Percentiles rank a stretch among this genome's conserved stretches.
Evolutionary conservation across 1,139 yeast species (phyloP).

Genomic region (Saccharomyces hybrid): DNA sequence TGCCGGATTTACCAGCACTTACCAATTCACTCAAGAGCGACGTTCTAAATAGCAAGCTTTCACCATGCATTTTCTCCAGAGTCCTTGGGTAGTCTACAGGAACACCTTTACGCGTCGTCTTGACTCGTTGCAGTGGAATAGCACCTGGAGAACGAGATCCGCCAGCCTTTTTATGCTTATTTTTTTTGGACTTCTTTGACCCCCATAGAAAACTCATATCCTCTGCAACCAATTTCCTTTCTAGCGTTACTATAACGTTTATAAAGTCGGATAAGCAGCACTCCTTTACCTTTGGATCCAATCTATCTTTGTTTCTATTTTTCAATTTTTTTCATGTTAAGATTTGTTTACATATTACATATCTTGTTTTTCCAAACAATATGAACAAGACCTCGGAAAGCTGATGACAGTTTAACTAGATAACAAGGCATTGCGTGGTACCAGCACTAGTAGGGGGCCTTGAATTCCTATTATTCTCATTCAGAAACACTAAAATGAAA

Average conservation of each 20-base stretch:
- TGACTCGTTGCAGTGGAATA: neutral
- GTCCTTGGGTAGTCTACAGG: constrained; percentile 17
- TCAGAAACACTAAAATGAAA: neutral
- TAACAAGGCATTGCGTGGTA: neutral
- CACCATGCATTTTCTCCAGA: constrained; percentile 25
- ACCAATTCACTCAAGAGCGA: constrained; percentile 15
- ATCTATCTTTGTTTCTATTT: neutral
- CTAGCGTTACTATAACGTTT: neutral
- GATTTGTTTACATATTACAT: neutral
- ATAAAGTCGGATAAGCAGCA: neutral
- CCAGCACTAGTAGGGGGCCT: neutral
- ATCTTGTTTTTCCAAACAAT: neutral
- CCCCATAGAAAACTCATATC: neutral
- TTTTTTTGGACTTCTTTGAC: neutral
- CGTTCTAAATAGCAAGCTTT: constrained; percentile 23
- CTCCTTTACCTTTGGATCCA: neutral
- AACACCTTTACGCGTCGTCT: neutral
- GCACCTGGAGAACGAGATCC: neutral
- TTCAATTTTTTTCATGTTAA: neutral
- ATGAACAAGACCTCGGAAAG: neutral
- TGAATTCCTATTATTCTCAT: neutral
- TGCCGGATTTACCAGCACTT: constrained; percentile 16
- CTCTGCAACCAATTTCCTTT: neutral
- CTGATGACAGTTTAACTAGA: neutral
- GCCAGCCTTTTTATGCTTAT: neutral